Evolutionary conservation across 2,329 filamentous ascomycete genomes (phyloP), one percentile per base, ranked within the genome.

Genomic region (Diplodia scrobiculata): DNA sequence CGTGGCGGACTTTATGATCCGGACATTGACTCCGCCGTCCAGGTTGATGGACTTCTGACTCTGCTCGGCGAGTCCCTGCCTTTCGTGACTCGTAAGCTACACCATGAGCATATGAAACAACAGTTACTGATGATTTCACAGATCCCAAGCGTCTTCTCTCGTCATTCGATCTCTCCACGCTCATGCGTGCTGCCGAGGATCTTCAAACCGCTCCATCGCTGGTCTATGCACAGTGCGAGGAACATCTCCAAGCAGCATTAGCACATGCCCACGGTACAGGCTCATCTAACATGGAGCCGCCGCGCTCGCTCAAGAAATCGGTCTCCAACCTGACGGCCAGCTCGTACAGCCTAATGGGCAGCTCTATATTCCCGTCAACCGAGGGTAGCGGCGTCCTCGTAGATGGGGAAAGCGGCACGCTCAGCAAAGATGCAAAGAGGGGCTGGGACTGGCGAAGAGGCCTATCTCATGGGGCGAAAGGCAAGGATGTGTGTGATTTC

Each of bases 1-100:
- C 90, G 91, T 66, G 94, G 94, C 65, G 94, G 94, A 0, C 82
- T 97, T 1, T 96, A 92, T 75, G 93, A 98, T 73, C 87, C 88
- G 27, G 85, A 86, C 19, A 86, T 91, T 13, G 90, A 93, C 73
- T 88, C 91, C 0, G 91, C 96, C 6, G 90, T 97, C 19, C 91
- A 91, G 71, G 91, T 96, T 68, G 94, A 98, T 72, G 93, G 93
- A 63, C 79, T 98, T 25, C 82, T 97, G 9, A 87, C 90, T 2
- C 82, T 98, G 14, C 84, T 98, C 1, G 93, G 92, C 62, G 94
- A 98, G 79, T 87, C 89, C 0, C 85, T 94, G 3, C 85, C 91
- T 1, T 91, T 97, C 68, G 81, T 96, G 68, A 86, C 88, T 72
- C 58, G 58, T 62, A 62, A 34, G 58, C 19, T 3, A 11, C 25